Evolutionary conservation across 441 rosid species (phyloP).

Genomic region (Populus hybrid): DNA sequence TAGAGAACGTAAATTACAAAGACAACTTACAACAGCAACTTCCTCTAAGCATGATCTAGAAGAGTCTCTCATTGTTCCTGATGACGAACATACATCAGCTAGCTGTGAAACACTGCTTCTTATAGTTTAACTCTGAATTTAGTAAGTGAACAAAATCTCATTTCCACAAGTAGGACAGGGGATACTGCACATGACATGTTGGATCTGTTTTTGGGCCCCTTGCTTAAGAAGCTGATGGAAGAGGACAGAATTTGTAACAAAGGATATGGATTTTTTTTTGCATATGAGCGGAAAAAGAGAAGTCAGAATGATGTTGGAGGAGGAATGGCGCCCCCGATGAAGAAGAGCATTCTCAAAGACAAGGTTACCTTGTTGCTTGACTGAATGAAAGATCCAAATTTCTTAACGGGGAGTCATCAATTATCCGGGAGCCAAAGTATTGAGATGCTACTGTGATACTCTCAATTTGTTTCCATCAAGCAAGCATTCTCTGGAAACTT

Average conservation of each 20-base stretch:
- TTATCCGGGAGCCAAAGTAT: background rate
- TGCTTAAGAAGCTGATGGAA: slow-evolving; percentile 39
- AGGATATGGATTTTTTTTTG: slow-evolving; percentile 17
- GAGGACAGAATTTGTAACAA: slow-evolving; percentile 9
- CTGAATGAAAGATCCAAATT: slow-evolving; percentile 12
- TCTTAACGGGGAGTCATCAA: background rate
- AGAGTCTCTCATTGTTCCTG: slow-evolving; percentile 14
- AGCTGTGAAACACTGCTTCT: slow-evolving; percentile 11
- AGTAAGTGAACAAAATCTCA: slow-evolving; percentile 12
- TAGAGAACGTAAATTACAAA: slow-evolving; percentile 16
- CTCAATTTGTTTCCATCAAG: background rate
- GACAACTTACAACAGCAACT: background rate
- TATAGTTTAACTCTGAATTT: slow-evolving; percentile 13
- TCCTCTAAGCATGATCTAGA: slow-evolving; percentile 13
- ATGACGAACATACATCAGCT: slow-evolving; percentile 7
- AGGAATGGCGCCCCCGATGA: slow-evolving; percentile 32
- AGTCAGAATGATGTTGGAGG: slow-evolving; percentile 23
- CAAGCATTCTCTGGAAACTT: background rate
- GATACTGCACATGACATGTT: slow-evolving; percentile 60
- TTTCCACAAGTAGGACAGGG: slow-evolving; percentile 22
- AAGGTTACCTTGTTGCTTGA: slow-evolving; percentile 45
- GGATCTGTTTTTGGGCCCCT: slow-evolving; percentile 52
- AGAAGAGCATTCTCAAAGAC: slow-evolving; percentile 48
- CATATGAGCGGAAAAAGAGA: slow-evolving; percentile 17
- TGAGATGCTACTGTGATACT: background rate